These are phyloP conservation scores for Graphilbum sp. DNA, from an alignment of 2,329 filamentous ascomycete genomes.

Conservation along the genomic window DNA sequence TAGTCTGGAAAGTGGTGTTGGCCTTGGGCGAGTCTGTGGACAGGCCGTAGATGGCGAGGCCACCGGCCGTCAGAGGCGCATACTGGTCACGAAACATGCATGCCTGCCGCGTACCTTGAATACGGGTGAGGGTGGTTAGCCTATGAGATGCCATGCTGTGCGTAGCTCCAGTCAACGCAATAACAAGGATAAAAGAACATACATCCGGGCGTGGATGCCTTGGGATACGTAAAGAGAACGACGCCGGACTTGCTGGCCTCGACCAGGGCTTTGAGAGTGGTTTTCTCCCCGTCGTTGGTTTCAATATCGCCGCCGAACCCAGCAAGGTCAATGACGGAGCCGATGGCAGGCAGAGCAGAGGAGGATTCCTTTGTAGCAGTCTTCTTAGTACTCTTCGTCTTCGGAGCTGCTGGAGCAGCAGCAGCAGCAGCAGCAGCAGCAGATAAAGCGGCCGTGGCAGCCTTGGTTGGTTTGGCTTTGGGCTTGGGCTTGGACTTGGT, in stretches of 20 bases:
- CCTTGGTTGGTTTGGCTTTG: constrained; percentile 5
- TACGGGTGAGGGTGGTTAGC: constrained; percentile 1
- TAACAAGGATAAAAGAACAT: constrained; percentile 31
- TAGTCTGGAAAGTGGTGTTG: constrained; percentile 84
- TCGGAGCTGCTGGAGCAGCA: constrained; percentile 8
- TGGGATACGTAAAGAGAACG: constrained; percentile 89
- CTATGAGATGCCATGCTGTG: neutral
- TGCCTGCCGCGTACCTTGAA: constrained; percentile 72
- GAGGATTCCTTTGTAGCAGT: constrained; percentile 15
- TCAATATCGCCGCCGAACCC: constrained; percentile 57
- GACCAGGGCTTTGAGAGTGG: constrained; percentile 63
- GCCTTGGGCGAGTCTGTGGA: constrained; percentile 76
- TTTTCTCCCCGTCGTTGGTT: constrained; percentile 70
- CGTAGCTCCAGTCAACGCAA: no score
- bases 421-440: constrained; percentile 12
- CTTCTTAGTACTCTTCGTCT: constrained; percentile 8
- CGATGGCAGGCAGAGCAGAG: constrained; percentile 24
- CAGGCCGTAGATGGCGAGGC: constrained; percentile 78
- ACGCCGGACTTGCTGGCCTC: constrained; percentile 73
- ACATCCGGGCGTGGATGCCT: constrained; percentile 90
- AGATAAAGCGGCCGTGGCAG: constrained; percentile 7
- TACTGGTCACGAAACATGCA: constrained; percentile 88
- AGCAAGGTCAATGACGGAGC: constrained; percentile 38
- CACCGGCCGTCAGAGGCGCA: constrained; percentile 55
- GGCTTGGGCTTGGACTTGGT: constrained; percentile 13